Conservation (phyloP, 352 stramenopile species). For the Phytophthora ohioensis region DNA sequence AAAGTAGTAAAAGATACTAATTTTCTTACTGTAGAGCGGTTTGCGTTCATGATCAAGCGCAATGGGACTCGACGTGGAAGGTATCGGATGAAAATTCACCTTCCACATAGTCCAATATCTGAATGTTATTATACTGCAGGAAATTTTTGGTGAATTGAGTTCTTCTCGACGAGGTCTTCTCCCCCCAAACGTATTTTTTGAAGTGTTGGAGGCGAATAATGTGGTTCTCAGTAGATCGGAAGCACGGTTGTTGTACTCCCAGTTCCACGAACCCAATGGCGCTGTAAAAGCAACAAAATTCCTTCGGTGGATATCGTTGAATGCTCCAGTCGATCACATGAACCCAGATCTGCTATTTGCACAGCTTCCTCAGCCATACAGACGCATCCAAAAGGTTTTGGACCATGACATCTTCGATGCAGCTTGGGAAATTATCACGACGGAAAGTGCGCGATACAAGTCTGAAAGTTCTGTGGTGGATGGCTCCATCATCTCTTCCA, state of each 20-base stretch:
- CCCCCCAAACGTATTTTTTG: conserved; percentile 48
- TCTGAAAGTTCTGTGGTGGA: conserved; percentile 32
- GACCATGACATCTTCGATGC: conserved; percentile 68
- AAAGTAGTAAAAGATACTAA: background rate
- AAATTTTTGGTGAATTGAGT: conserved; percentile 42
- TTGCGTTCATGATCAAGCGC: conserved; percentile 49
- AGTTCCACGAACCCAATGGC: conserved; percentile 60
- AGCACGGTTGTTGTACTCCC: conserved; percentile 35
- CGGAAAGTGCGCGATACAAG: conserved; percentile 53
- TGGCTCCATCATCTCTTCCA: conserved; percentile 1
- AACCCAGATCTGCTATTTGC: conserved; percentile 70
- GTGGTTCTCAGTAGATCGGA: conserved; percentile 44
- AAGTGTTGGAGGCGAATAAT: conserved; percentile 62
- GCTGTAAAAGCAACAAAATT: conserved; percentile 50
- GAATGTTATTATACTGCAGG: conserved; percentile 22
- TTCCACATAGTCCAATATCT: background rate
- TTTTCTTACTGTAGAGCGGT: conserved; percentile 31
- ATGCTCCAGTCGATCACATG: conserved; percentile 58
- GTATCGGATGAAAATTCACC: conserved; percentile 7
- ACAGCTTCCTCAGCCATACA: conserved; percentile 74
- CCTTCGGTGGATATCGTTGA: conserved; percentile 66
- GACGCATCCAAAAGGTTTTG: conserved; percentile 70
- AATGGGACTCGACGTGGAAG: conserved; percentile 52
- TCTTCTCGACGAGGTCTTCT: conserved; percentile 46
- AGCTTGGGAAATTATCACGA: conserved; percentile 58